Evolutionary conservation across 2,329 filamentous ascomycete species (phyloP), one percentile per base, ranked within the genome.

Genomic region (Pochonia chlamydosporia): DNA sequence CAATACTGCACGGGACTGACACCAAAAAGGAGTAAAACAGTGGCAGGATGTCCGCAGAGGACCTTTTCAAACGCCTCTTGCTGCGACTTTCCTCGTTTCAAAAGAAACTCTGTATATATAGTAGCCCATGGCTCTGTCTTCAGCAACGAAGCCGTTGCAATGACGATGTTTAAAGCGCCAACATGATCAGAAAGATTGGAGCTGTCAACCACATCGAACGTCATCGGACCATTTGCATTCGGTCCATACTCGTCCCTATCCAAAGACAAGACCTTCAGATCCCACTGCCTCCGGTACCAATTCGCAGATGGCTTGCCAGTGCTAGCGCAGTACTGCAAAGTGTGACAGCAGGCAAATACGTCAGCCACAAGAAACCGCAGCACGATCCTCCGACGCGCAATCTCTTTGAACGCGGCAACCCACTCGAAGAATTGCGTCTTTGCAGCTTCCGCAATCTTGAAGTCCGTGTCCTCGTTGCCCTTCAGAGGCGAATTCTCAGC

Each of bases 201-300:
- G 0, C 76, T 79, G 51, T 84, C 78, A 46, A 84, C 76, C 4
- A 76, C 64, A 54, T 82, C 71, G 53, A 83, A 84, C 3, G 46
- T 39, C 4, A 52, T 59, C 0, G 75, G 72, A 1, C 66, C 71
- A 13, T 46, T 43, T 2, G 58, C 56, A 6, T 44, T 45, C 3
- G 53, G 51, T 2, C 60, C 58, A 52, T 80, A 81, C 3, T 67
- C 64, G 1, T 49, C 50, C 2, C 57, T 40, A 40, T 78, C 70
- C 4, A 82, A 62, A 2, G 59, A 48, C 3, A 81, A 56, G 1
- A 61, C 55, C 8, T 64, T 61, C 14, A 61, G 57, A 31, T 71
- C 65, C 49, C 67, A 67, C 14, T 66, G 64, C 20, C 65, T 64
- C 42, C 70, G 65, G 54, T 72, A 78, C 52, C 68, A 65, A 26